Evolutionary conservation across 805 yeast species (phyloP).

Genomic region (Ogataea pini): DNA sequence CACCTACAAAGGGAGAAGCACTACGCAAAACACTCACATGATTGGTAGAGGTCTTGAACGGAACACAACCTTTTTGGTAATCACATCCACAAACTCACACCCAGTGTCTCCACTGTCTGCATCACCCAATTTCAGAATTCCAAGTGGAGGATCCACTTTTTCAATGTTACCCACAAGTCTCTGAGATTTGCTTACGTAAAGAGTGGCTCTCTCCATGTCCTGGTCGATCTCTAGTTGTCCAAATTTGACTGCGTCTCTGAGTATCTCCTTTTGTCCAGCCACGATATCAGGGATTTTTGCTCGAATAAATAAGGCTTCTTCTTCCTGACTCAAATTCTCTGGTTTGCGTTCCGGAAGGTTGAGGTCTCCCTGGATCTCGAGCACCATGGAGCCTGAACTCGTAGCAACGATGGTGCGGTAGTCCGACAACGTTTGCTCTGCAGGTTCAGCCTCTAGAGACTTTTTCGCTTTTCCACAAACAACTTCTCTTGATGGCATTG

Average conservation of each 20-base stretch:
- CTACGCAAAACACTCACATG: constrained; percentile 48
- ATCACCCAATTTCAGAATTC: constrained; percentile 50
- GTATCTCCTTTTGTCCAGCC: constrained; percentile 2
- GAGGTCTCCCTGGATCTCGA: constrained; percentile 77
- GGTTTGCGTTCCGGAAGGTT: constrained; percentile 46
- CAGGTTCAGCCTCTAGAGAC: constrained; percentile 9
- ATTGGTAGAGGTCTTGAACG: constrained; percentile 74
- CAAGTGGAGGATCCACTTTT: constrained; percentile 64
- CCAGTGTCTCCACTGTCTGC: constrained; percentile 24
- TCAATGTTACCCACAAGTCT: constrained; percentile 63
- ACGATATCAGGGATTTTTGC: constrained; percentile 24
- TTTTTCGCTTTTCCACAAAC: constrained; percentile 18
- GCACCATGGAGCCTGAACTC: constrained; percentile 55
- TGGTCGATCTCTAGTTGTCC: constrained; percentile 50
- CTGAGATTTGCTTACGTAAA: constrained; percentile 70
- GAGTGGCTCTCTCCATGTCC: constrained; percentile 49
- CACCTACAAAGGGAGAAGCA: not conserved
- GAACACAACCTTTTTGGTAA: constrained; percentile 60
- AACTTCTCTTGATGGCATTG: constrained; percentile 29
- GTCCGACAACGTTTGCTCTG: constrained; percentile 6
- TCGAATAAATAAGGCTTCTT: constrained; percentile 37
- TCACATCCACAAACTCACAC: constrained; percentile 59
- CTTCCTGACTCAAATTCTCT: constrained; percentile 35
- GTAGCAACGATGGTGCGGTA: constrained; percentile 43
- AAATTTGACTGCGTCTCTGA: constrained; percentile 46